Evolutionary conservation across 2,329 filamentous ascomycete genomes (phyloP).

Genomic region (Ophiostoma perfectum): DNA sequence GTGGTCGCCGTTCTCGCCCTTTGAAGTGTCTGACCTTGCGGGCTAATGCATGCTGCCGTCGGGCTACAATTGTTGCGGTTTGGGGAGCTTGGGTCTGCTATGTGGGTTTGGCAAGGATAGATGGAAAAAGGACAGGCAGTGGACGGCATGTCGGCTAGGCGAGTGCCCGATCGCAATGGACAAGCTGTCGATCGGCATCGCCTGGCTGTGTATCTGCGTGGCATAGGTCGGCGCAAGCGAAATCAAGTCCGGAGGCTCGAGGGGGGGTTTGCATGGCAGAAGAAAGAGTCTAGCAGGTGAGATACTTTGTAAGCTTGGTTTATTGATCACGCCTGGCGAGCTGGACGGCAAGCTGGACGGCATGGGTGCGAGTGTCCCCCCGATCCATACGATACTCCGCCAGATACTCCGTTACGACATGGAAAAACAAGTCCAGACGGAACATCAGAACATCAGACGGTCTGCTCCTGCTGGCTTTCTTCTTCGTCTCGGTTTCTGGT

Average conservation of each 20-base stretch:
- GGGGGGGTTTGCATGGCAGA: too few species aligned
- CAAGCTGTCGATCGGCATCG: background rate
- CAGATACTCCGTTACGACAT: constrained; percentile 7
- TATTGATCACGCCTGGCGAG: too few species aligned
- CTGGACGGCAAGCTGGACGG: too few species aligned
- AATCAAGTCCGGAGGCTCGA: background rate
- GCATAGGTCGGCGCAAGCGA: background rate
- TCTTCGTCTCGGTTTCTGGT: background rate
- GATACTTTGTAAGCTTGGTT: too few species aligned
- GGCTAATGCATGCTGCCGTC: constrained; percentile 1
- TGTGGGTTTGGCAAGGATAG: background rate
- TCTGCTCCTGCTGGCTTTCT: background rate
- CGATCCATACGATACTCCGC: constrained; percentile 8
- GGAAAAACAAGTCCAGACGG: background rate
- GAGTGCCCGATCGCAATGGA: background rate
- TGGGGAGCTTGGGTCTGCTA: background rate
- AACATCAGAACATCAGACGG: background rate
- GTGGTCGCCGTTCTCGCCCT: background rate
- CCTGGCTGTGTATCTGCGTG: background rate
- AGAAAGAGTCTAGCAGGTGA: too few species aligned
- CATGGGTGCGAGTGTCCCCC: background rate
- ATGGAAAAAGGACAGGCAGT: background rate
- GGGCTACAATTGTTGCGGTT: background rate
- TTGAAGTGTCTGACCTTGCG: background rate
- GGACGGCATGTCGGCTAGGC: too few species aligned